Base-by-base conservation (phyloP, 2,329 filamentous ascomycete genomes). In the Cytospora piceicola region DNA sequence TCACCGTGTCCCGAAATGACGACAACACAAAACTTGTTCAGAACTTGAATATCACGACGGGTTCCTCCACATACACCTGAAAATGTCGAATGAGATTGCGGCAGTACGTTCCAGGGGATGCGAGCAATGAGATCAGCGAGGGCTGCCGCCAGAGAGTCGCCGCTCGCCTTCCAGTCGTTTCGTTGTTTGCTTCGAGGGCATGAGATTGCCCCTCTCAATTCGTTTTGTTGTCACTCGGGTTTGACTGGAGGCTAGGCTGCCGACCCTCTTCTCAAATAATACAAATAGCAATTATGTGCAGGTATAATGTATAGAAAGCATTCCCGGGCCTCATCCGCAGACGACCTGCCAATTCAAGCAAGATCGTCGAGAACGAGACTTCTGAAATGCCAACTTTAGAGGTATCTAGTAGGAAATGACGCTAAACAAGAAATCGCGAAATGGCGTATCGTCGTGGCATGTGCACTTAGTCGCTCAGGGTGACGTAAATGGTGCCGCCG, bases 211-310 rank as follows among this genome's bases (percentile, higher is more conserved):
- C 58, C 22, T 39, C 46, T 29, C 11, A 24, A 52, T 22, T 30
- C 32, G n/a, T 27, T 22, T 30, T 22, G n/a, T 27, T 39, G 8
- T 53, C 27, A 30, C 32, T 39, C 17, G 24, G 5, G 59, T 42
- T 6, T 27, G 59, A 42, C 59, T 42, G 49, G 51, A 36, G 51
- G 24, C 51, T 27, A 34, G 22, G 29, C 56, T 36, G 58, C 53
- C 39, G 57, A 42, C 52, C 39, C 61, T 46, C 56, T 64, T 67
- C 58, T 63, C 58, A 64, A 64, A 61, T 57, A 61, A 64, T 62
- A 61, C 63, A 63, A 64, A 66, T 68, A 68, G 66, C 64, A 61
- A 68, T 68, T 68, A 68, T 68, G 66, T 66, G 61, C 66, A 68
- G 32, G 29, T 61, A 61, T 58, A 63, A 66, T 49, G 52, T 57